Conservation (phyloP, 352 stramenopile genomes). For the Pythium graminicola region DNA sequence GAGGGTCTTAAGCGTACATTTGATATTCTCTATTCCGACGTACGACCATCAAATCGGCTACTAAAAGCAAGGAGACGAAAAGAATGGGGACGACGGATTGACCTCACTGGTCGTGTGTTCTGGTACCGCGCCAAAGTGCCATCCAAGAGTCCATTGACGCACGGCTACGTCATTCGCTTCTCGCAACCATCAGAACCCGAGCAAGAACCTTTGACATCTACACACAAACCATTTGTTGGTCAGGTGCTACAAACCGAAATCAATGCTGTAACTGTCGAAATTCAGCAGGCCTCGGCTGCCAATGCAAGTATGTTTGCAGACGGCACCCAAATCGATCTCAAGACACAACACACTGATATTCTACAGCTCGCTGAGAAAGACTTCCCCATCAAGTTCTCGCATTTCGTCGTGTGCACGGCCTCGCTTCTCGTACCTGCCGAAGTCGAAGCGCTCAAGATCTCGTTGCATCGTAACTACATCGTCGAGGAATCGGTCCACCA, state of each 20-base stretch:
- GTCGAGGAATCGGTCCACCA: conserved; percentile 50
- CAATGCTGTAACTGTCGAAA: neutral
- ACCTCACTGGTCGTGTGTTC: conserved; percentile 15
- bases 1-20: conserved; percentile 17
- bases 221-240: neutral
- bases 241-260: conserved; percentile 1
- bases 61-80: conserved; percentile 14
- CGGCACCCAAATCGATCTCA: conserved; percentile 1
- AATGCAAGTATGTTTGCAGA: conserved; percentile 19
- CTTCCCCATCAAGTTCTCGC: conserved; percentile 46
- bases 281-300: neutral
- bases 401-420: conserved; percentile 38
- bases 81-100: conserved; percentile 27
- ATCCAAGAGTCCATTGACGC: neutral
- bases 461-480: conserved; percentile 33
- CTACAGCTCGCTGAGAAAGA: conserved; percentile 29
- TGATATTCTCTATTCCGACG: conserved; percentile 17
- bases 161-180: conserved; percentile 14
- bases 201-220: neutral
- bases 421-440: conserved; percentile 35
- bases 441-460: conserved; percentile 38
- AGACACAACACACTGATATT: conserved; percentile 15
- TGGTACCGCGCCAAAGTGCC: conserved; percentile 25
- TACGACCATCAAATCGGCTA: conserved; percentile 4
- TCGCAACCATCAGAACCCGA: neutral